Percentiles rank a stretch among this genome's conserved stretches.
phyloP scores from a whole-genome alignment of 768 basidiomycete species.

The Inosperma sp. region DNA sequence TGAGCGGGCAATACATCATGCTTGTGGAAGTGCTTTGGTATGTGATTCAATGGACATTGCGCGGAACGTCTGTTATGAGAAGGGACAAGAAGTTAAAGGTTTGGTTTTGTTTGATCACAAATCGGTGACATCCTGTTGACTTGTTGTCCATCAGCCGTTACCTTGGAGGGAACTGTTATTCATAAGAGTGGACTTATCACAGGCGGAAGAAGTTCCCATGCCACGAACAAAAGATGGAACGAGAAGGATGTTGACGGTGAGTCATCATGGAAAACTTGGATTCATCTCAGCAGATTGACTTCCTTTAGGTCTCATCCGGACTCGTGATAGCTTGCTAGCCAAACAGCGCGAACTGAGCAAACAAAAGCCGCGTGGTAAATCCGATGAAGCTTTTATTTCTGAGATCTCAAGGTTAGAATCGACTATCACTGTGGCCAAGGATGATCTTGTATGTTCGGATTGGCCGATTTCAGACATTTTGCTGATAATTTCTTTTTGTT shows the following conservation, averaged over 20 bases:
- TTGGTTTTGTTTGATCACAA: conserved; percentile 20
- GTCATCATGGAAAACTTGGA: conserved; percentile 7
- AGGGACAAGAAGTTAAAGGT: conserved; percentile 97
- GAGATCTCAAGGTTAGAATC: conserved; percentile 81
- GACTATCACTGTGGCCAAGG: conserved; percentile 64
- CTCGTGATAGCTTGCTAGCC: conserved; percentile 63
- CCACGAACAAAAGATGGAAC: conserved; percentile 84
- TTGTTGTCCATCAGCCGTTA: conserved; percentile 81
- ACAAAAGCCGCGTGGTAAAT: conserved; percentile 76
- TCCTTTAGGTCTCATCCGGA: conserved; percentile 42
- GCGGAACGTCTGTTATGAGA: conserved; percentile 85
- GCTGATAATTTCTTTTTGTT: conserved; percentile 39
- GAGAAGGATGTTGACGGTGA: conserved; percentile 88
- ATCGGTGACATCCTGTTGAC: too few species aligned
- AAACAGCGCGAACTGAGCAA: conserved; percentile 83
- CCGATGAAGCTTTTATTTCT: conserved; percentile 72
- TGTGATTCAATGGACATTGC: conserved; percentile 97
- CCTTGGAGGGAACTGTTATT: conserved; percentile 93
- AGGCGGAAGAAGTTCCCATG: conserved; percentile 80
- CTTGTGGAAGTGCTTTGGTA: conserved; percentile 90
- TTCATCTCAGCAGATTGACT: background rate
- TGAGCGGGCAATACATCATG: conserved; percentile 94
- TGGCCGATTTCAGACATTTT: background rate
- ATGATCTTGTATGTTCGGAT: conserved; percentile 66
- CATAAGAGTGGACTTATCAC: conserved; percentile 98